Percentiles rank a stretch among this genome's conserved stretches.
Evolutionary conservation across 257 asterid species (phyloP).

Genomic region (Solanum chilense): DNA sequence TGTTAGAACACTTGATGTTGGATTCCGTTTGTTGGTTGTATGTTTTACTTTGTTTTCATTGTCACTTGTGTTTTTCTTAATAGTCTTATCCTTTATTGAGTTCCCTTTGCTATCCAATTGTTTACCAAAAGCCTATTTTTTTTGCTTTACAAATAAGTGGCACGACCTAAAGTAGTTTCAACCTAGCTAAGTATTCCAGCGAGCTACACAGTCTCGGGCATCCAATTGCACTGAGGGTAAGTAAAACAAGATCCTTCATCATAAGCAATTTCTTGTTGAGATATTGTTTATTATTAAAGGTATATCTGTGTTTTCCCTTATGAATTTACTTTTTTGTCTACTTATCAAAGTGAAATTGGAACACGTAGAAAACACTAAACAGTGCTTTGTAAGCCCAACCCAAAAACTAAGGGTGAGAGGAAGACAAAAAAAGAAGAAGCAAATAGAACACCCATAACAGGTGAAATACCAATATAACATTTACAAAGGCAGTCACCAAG

Average conservation of each 20-base stretch:
- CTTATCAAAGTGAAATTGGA: background rate
- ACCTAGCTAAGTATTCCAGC: background rate
- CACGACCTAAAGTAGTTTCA: background rate
- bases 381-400: background rate
- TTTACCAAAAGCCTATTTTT: background rate
- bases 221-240: background rate
- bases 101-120: background rate
- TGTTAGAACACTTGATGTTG: background rate
- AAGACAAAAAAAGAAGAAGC: background rate
- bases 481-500: background rate
- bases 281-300: background rate
- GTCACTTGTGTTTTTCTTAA: background rate
- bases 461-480: background rate
- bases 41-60: background rate
- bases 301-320: background rate
- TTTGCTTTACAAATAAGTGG: background rate
- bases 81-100: background rate
- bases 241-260: background rate
- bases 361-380: background rate
- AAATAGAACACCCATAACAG: background rate
- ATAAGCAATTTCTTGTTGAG: background rate
- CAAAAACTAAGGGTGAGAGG: background rate
- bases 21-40: background rate
- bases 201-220: background rate
- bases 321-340: background rate